Base-by-base conservation (phyloP, 352 stramenopile species). In the Pythium aphanidermatum region DNA sequence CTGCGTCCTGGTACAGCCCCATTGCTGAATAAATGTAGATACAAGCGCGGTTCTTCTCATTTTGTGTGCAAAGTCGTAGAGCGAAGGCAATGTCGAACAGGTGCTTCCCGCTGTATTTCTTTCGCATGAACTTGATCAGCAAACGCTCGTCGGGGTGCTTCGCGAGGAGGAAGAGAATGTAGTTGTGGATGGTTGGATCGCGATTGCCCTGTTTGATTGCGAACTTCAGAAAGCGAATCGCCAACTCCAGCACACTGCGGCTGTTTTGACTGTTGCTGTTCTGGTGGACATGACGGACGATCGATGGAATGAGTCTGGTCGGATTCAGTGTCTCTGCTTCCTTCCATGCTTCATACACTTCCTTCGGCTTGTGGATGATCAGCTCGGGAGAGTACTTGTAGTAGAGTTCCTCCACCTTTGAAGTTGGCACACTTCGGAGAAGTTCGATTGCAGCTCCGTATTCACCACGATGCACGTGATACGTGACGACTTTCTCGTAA, bases 1-100 rank as follows among this genome's bases (percentile, higher is more conserved):
- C 89, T 1, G 90, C 90, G 35, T 97, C 89, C 36, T 96, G 84
- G 58, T 86, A 97, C 19, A 97, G 48, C 0, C 83, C 83, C 84
- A 97, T 95, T 14, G 83, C 83, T 12, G 86, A 95, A 62, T 97
- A 97, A 35, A 97, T 96, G 65, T 96, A 95, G 34, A 97, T 96
- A 60, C 86, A 96, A 17, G 90, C 88, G 39, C 81, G 83, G 44
- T 92, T 95, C 64, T 96, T 93, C 39, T 94, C 82, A 41, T 96
- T 86, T 51, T 96, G 83, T 10, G 80, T 95, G 58, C 90, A 97
- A 24, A 97, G 59, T 13, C 86, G 83, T 21, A 97, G 51, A 16
- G 90, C 90, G 57, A 96, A 97, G 39, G 83, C 86, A 44, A 96
- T 87, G 53, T 97, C 88, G 45, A 95, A 96, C 28, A 95, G 34